phyloP scores from a whole-genome alignment of 2,329 filamentous ascomycete species.

The Drechslera avenae region DNA sequence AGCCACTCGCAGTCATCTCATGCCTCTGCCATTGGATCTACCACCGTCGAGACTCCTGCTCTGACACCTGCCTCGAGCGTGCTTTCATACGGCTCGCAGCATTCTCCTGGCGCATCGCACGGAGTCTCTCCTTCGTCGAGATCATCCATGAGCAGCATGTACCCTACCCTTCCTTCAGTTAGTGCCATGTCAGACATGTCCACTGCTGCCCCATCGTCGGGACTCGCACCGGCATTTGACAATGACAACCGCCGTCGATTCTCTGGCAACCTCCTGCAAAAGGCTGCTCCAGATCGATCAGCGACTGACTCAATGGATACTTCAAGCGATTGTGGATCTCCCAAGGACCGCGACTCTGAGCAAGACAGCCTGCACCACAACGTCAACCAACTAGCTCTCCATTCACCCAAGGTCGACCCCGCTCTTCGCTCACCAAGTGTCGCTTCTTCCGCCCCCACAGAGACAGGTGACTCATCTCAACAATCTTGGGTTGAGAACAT shows the following conservation, averaged over 20 bases:
- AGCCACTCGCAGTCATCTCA: conserved; percentile 59
- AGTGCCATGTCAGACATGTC: conserved; percentile 66
- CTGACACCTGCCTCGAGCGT: conserved; percentile 77
- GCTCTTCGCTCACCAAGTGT: conserved; percentile 48
- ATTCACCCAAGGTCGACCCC: conserved; percentile 50
- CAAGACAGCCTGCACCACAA: conserved; percentile 46
- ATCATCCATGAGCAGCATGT: conserved; percentile 64
- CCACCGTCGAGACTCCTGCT: conserved; percentile 68
- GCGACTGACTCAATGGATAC: conserved; percentile 49
- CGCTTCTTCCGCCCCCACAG: conserved; percentile 43
- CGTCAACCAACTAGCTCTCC: conserved; percentile 47
- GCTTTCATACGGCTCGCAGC: conserved; percentile 76
- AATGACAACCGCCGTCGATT: conserved; percentile 65
- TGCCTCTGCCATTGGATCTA: conserved; percentile 48
- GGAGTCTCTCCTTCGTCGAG: conserved; percentile 69
- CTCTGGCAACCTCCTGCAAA: conserved; percentile 64
- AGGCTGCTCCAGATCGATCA: conserved; percentile 45
- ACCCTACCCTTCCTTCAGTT: conserved; percentile 75
- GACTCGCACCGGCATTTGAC: conserved; percentile 69
- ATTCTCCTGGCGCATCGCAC: conserved; percentile 71
- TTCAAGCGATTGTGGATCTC: conserved; percentile 44
- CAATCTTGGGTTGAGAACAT: conserved; percentile 68
- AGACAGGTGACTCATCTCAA: conserved; percentile 48
- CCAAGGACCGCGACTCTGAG: conserved; percentile 43
- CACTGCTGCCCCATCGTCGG: conserved; percentile 69